These are phyloP conservation scores for Aspergillus ochraceus DNA, from an alignment of 2,329 filamentous ascomycete species.

Conservation along the genomic window DNA sequence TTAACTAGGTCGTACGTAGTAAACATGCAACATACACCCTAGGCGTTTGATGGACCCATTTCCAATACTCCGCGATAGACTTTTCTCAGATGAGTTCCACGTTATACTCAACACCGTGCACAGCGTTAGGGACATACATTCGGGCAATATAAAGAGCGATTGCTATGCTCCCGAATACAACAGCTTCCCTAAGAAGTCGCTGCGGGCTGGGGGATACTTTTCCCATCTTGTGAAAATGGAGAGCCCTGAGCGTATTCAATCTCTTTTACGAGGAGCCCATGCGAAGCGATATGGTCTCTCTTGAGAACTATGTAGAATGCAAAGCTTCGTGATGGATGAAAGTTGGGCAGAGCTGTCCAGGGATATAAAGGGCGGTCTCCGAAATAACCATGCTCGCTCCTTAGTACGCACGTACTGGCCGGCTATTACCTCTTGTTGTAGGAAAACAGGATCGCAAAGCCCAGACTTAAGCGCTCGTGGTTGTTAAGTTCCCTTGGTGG, in stretches of 20 bases:
- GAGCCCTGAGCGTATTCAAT: background rate
- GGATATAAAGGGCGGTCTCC: background rate
- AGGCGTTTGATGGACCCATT: constrained; percentile 4
- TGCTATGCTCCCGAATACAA: constrained; percentile 33
- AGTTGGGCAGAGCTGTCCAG: background rate
- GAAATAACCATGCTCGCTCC: background rate
- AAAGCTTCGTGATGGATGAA: background rate
- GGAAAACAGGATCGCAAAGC: background rate
- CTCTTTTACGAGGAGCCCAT: background rate
- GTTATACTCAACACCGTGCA: background rate
- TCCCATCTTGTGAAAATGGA: constrained; percentile 23
- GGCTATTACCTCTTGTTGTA: background rate
- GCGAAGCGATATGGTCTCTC: background rate
- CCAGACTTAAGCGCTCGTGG: background rate
- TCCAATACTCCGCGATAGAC: constrained; percentile 3
- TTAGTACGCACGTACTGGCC: background rate
- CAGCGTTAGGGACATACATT: constrained; percentile 23
- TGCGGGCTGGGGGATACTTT: constrained; percentile 30
- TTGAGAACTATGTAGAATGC: background rate
- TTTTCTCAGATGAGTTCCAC: background rate
- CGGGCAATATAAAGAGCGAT: constrained; percentile 29
- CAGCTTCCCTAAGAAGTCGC: constrained; percentile 29
- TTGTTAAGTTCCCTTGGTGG: background rate
- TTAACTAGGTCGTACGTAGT: background rate
- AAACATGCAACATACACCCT: background rate